Conservation (phyloP, 257 asterid species). For the Galeopsis tetrahit region DNA sequence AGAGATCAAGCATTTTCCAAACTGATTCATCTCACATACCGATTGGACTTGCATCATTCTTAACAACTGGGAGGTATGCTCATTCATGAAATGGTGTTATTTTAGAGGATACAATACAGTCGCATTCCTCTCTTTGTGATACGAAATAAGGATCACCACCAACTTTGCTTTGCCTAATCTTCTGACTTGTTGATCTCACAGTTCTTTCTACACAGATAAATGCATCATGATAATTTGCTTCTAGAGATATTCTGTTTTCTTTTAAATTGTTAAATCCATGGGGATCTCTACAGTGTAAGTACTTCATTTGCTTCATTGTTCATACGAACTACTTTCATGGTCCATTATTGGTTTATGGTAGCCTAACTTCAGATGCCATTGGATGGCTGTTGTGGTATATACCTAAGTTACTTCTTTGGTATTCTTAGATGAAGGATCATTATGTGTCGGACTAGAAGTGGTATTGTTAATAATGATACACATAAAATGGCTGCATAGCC, state of each 20-base stretch:
- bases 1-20: conserved; percentile 77
- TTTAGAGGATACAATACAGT: conserved; percentile 12
- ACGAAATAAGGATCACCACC: conserved; percentile 1
- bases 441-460: neutral
- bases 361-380: neutral
- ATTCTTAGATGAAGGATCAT: conserved; percentile 9
- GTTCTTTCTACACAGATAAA: conserved; percentile 2
- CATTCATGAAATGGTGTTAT: conserved; percentile 19
- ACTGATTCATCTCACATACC: conserved; percentile 58
- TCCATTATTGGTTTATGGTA: conserved; percentile 7
- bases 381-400: too few species aligned
- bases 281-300: too few species aligned
- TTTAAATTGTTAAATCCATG: neutral
- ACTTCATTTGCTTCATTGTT: neutral
- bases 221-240: neutral
- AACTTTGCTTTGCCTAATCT: neutral
- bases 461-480: neutral
- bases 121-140: neutral
- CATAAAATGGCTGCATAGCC: neutral
- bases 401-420: too few species aligned
- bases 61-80: conserved; percentile 75
- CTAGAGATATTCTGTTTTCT: neutral
- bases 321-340: neutral
- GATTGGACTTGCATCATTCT: conserved; percentile 60
- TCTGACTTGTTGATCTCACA: conserved; percentile 6